These are phyloP conservation scores for Pyrrhoderma noxium DNA, from an alignment of 1,284 basidiomycete genomes.

Conservation along the genomic window DNA sequence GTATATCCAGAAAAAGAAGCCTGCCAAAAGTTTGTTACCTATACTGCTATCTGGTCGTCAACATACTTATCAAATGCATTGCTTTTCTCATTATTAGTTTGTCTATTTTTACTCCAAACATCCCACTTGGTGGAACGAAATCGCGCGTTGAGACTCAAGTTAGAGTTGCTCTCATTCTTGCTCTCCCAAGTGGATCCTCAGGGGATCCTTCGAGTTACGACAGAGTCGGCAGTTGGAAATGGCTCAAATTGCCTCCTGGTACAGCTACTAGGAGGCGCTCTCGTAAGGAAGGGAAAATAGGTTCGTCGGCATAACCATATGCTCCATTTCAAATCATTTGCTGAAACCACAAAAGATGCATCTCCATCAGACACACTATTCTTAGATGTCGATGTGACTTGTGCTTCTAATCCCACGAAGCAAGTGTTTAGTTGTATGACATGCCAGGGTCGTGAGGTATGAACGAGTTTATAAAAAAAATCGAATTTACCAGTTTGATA, in stretches of 20 bases:
- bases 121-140: conserved; percentile 83
- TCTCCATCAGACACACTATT: conserved; percentile 63
- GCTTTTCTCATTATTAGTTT: conserved; percentile 38
- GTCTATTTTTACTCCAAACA: conserved; percentile 74
- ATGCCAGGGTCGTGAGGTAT: conserved; percentile 78
- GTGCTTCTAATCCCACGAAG: conserved; percentile 71
- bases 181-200: conserved; percentile 54
- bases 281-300: conserved; percentile 81
- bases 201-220: conserved; percentile 57
- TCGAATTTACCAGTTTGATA: too few species aligned
- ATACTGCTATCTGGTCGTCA: background rate
- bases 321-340: conserved; percentile 4
- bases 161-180: conserved; percentile 71
- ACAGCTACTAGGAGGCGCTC: conserved; percentile 78
- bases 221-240: conserved; percentile 77
- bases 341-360: conserved; percentile 44
- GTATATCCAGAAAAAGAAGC: conserved; percentile 64
- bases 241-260: conserved; percentile 69
- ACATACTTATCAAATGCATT: conserved; percentile 5
- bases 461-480: too few species aligned
- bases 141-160: conserved; percentile 92
- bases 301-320: conserved; percentile 34
- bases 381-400: conserved; percentile 61
- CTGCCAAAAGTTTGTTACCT: conserved; percentile 58
- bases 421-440: conserved; percentile 77